phyloP scores from a whole-genome alignment of 768 basidiomycete genomes.

The Leccinum boreale region DNA sequence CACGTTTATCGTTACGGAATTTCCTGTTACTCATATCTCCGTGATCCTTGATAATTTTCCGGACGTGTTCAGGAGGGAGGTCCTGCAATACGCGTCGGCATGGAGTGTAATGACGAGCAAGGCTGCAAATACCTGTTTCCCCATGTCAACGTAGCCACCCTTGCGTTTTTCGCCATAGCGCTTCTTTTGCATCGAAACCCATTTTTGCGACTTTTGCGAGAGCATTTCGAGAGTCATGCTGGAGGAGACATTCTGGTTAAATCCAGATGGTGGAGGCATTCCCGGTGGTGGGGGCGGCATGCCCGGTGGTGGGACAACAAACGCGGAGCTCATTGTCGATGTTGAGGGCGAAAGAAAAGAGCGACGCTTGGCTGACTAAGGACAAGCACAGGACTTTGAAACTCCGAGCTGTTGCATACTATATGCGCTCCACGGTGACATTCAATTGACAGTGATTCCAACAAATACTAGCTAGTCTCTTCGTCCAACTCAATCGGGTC shows the following conservation, averaged over 20 bases:
- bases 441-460: background rate
- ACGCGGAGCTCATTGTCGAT: slow-evolving; percentile 31
- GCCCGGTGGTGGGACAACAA: slow-evolving; percentile 40
- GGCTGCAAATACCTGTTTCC: slow-evolving; percentile 71
- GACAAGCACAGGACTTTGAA: slow-evolving; percentile 5
- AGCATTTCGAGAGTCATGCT: slow-evolving; percentile 66
- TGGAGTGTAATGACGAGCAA: background rate
- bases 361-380: slow-evolving; percentile 24
- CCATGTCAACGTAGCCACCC: slow-evolving; percentile 88
- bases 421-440: background rate
- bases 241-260: slow-evolving; percentile 34
- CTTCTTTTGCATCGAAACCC: slow-evolving; percentile 91
- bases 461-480: no score
- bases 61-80: slow-evolving; percentile 93
- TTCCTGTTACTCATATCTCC: slow-evolving; percentile 99
- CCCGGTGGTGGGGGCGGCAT: slow-evolving; percentile 42
- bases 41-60: slow-evolving; percentile 99
- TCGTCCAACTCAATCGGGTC: background rate
- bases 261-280: slow-evolving; percentile 36
- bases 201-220: slow-evolving; percentile 92
- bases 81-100: slow-evolving; percentile 49
- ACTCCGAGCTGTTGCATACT: background rate
- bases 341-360: slow-evolving; percentile 28
- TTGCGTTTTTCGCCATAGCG: slow-evolving; percentile 89
- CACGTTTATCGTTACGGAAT: slow-evolving; percentile 98